These are phyloP conservation scores for Trichoderma orchidacearum DNA, from an alignment of 495 filamentous ascomycete genomes.

Conservation along the genomic window DNA sequence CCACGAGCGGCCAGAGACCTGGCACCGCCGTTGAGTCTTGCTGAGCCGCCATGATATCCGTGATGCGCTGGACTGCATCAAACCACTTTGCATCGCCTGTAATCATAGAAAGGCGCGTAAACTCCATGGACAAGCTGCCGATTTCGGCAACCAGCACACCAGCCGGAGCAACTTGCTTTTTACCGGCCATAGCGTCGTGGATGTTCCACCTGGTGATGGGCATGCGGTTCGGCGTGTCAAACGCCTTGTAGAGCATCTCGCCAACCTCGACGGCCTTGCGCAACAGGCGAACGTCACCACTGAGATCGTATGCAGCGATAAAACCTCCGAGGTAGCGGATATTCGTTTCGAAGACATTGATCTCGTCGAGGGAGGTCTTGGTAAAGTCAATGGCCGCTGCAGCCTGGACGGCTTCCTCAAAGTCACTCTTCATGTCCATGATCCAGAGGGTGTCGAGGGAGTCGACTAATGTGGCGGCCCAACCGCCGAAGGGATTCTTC, in stretches of 20 bases:
- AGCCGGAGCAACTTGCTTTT: constrained; percentile 17
- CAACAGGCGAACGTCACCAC: constrained; percentile 52
- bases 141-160: constrained; percentile 41
- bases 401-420: constrained; percentile 68
- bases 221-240: constrained; percentile 90
- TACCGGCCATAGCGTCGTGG: constrained; percentile 14
- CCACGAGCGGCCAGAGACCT: constrained; percentile 37
- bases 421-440: constrained; percentile 83
- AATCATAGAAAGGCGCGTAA: constrained; percentile 70
- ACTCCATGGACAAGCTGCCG: constrained; percentile 69
- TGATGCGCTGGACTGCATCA: constrained; percentile 73
- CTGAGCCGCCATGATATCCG: constrained; percentile 51
- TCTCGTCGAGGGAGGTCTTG: constrained; percentile 37
- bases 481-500: constrained; percentile 73
- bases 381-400: constrained; percentile 75
- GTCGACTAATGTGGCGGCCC: constrained; percentile 90
- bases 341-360: constrained; percentile 69
- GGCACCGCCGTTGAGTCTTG: constrained; percentile 54
- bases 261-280: constrained; percentile 72
- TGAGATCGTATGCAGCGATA: constrained; percentile 62
- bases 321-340: constrained; percentile 73
- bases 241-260: constrained; percentile 71
- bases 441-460: constrained; percentile 89
- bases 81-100: constrained; percentile 75
- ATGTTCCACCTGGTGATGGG: constrained; percentile 57